Evolutionary conservation across 2,329 filamentous ascomycete species (phyloP).

Genomic region (Monosporascus sp.): DNA sequence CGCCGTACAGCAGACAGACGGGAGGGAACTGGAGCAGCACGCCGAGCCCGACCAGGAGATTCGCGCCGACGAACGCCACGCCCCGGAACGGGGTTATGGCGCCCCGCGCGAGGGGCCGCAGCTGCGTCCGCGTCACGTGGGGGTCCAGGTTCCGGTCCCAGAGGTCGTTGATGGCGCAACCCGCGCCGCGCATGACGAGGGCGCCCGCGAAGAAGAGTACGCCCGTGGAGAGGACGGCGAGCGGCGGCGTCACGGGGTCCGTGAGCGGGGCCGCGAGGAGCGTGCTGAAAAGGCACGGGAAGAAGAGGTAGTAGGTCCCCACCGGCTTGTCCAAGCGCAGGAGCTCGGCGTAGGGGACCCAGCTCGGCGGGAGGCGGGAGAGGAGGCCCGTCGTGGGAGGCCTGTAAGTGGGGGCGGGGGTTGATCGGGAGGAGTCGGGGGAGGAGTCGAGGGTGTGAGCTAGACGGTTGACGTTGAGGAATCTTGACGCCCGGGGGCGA

Average conservation of each 20-base stretch:
- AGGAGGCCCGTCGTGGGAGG: slow-evolving; percentile 68
- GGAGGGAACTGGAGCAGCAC: slow-evolving; percentile 72
- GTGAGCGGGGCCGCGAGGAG: slow-evolving; percentile 70
- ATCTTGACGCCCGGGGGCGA: neutral
- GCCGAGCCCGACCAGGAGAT: slow-evolving; percentile 68
- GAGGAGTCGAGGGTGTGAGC: slow-evolving; percentile 2
- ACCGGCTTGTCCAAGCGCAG: slow-evolving; percentile 75
- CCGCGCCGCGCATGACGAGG: slow-evolving; percentile 80
- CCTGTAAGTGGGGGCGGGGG: slow-evolving; percentile 42
- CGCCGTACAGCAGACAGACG: slow-evolving; percentile 69
- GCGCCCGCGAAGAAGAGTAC: slow-evolving; percentile 71
- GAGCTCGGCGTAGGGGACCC: slow-evolving; percentile 78
- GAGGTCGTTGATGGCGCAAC: slow-evolving; percentile 85
- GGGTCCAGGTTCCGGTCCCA: slow-evolving; percentile 87
- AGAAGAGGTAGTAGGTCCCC: slow-evolving; percentile 80
- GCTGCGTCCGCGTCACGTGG: slow-evolving; percentile 67
- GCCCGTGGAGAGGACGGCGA: slow-evolving; percentile 58
- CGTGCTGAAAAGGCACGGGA: slow-evolving; percentile 80
- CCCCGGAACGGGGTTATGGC: slow-evolving; percentile 70
- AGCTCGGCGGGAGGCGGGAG: slow-evolving; percentile 61
- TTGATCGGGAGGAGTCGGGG: slow-evolving; percentile 15
- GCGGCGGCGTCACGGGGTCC: slow-evolving; percentile 53
- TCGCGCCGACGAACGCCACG: slow-evolving; percentile 66
- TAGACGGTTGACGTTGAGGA: too few species aligned
- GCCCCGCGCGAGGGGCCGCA: slow-evolving; percentile 75